Evolutionary conservation across 2,329 filamentous ascomycete species (phyloP).

Genomic region (Clonostachys sp.): DNA sequence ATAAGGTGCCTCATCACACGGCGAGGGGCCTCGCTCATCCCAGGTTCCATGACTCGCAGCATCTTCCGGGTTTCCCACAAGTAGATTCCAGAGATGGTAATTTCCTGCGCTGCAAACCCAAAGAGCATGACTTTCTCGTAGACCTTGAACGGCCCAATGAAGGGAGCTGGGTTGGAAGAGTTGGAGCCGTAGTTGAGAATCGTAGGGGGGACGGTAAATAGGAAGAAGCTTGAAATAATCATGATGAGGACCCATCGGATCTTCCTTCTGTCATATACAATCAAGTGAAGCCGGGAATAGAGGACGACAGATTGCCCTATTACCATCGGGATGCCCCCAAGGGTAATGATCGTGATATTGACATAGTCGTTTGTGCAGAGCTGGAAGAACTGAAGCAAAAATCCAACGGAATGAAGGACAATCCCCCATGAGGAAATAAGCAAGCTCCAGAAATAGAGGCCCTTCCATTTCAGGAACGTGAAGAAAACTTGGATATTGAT

Average conservation of each 20-base stretch:
- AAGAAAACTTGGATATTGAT: conserved; percentile 20
- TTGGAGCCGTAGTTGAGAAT: conserved; percentile 51
- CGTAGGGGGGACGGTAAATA: conserved; percentile 48
- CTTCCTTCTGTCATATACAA: conserved; percentile 42
- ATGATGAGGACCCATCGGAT: conserved; percentile 55
- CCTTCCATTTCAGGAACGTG: conserved; percentile 20
- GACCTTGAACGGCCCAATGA: conserved; percentile 28
- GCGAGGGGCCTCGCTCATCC: background rate
- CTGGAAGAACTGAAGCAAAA: conserved; percentile 29
- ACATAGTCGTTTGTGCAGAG: conserved; percentile 6
- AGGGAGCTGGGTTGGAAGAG: conserved; percentile 7
- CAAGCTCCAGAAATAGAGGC: conserved; percentile 31
- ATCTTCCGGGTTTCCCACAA: conserved; percentile 45
- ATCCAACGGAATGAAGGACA: conserved; percentile 27
- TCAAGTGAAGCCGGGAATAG: conserved; percentile 54
- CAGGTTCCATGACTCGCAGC: conserved; percentile 14
- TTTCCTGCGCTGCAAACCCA: conserved; percentile 50
- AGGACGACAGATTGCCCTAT: conserved; percentile 54
- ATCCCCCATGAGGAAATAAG: conserved; percentile 23
- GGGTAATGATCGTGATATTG: conserved; percentile 1
- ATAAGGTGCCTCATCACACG: conserved; percentile 22
- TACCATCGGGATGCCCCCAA: conserved; percentile 35
- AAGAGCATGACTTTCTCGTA: conserved; percentile 53
- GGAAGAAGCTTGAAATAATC: conserved; percentile 49
- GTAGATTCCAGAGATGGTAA: conserved; percentile 46